Conservation (phyloP, 208 protist species). For the Crithidia sp. region DNA sequence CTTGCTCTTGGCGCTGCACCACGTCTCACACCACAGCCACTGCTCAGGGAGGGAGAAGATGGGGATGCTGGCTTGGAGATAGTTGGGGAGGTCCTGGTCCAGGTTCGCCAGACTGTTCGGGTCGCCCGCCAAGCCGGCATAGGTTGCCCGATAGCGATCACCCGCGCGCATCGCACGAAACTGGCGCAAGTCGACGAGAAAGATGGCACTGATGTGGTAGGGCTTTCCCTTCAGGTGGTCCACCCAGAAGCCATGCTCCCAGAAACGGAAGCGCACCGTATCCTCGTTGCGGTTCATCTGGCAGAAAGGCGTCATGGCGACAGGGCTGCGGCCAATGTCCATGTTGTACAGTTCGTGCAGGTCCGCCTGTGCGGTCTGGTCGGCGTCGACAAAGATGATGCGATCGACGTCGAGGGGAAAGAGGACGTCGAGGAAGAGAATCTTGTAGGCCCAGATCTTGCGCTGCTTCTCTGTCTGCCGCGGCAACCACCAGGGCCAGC, state of each 20-base stretch:
- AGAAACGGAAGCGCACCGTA: conserved; percentile 94
- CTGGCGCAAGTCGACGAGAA: conserved; percentile 94
- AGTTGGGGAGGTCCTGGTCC: conserved; percentile 98
- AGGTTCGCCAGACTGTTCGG: conserved; percentile 92
- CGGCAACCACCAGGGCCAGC: conserved; percentile 98
- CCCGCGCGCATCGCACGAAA: conserved; percentile 91
- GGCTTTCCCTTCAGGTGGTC: conserved; percentile 92
- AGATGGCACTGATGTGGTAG: conserved; percentile 99
- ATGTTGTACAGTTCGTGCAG: conserved; percentile 97
- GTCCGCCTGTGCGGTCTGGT: conserved; percentile 94
- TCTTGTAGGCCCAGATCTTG: conserved; percentile 99
- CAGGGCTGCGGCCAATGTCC: conserved; percentile 93
- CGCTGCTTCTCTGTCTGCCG: conserved; percentile 98
- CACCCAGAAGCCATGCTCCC: conserved; percentile 95
- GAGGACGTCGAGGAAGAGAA: conserved; percentile 99
- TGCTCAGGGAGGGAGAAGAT: conserved; percentile 98
- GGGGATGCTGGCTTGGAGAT: conserved; percentile 90
- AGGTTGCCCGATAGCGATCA: conserved; percentile 92
- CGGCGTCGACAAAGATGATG: conserved; percentile 99
- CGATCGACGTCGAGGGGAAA: conserved; percentile 97
- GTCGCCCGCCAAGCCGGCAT: conserved; percentile 90
- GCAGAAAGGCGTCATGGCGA: conserved; percentile 99
- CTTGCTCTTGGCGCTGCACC: conserved; percentile 95
- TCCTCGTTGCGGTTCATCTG: conserved; percentile 78
- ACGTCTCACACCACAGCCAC: conserved; percentile 99